Conservation (phyloP, 2,329 filamentous ascomycete species). For the Botryotinia narcissicola region DNA sequence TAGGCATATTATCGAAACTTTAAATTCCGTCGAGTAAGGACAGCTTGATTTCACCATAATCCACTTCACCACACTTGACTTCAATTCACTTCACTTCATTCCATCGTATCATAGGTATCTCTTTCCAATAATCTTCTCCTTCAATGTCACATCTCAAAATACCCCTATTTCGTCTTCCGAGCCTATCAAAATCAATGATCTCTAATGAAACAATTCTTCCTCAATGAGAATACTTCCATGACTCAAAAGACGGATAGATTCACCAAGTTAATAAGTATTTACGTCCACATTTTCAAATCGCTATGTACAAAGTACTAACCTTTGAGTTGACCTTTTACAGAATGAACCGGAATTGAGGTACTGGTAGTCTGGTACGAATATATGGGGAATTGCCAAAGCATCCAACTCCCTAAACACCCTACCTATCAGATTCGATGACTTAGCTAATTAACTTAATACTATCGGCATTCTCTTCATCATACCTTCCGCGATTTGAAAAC, state of each 20-base stretch:
- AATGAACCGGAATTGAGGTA: too few species aligned
- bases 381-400: background rate
- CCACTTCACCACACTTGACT: background rate
- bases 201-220: background rate
- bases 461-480: background rate
- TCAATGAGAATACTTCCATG: background rate
- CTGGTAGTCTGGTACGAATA: background rate
- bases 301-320: too few species aligned
- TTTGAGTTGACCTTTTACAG: background rate
- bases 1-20: background rate
- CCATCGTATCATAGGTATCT: background rate
- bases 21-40: background rate
- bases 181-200: background rate
- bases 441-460: background rate
- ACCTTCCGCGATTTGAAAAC: background rate
- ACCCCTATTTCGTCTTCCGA: slow-evolving; percentile 8
- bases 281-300: too few species aligned
- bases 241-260: background rate
- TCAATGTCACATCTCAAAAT: background rate
- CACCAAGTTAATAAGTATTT: background rate
- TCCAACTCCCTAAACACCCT: background rate
- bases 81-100: background rate
- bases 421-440: background rate
- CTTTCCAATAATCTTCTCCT: background rate
- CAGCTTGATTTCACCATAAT: background rate